Base-by-base conservation (phyloP, 2,329 filamentous ascomycete genomes). In the Zymoseptoria pseudotritici region DNA sequence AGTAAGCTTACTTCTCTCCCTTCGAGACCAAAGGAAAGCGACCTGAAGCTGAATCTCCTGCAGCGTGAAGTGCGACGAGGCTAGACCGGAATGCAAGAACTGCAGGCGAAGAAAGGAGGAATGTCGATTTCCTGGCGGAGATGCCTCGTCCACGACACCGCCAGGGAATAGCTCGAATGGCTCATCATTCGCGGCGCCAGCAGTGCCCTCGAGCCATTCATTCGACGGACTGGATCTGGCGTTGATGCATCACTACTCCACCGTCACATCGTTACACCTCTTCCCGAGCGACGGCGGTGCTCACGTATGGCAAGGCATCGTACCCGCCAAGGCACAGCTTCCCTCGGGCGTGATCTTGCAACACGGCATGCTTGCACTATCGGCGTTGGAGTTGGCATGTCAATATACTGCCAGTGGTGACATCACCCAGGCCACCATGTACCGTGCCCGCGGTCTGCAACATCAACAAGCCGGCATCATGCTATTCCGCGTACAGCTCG, bases 241-340 rank as follows among this genome's bases (percentile, higher is more conserved):
- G 19, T 55, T 70, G 20, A 68, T 70, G 67, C 67, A 71, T 54
- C 65, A 66, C 11, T 71, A 65, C 53, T 65, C 66, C 46, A 66
- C 66, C n/a, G 58, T 60, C 13, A 69, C 68, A 13, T 65, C 68
- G 4, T 49, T 64, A 2, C 58, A 58, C 19, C 50, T 70, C 5
- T 66, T 67, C 8, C 60, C 63, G 5, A 58, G 58, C 11, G 55
- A 57, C 19, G 52, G 52, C 29, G 52, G 52, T 4, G 22, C 22
- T 53, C 52, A 53, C 17, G 52, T 53, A 11, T 53, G 52, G 52
- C 52, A 53, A 53, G 56, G 58, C 7, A 26, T 61, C 11, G 58
- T 69, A 0, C 65, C 68, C 2, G 31, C 60, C 10, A 57, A 63
- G 29, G 67, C 63, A 2, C 57, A 65, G 21, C 58, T 46, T 17